Conservation (phyloP, 192 early-diverging fungal genomes). For the Coemansia sp. region DNA sequence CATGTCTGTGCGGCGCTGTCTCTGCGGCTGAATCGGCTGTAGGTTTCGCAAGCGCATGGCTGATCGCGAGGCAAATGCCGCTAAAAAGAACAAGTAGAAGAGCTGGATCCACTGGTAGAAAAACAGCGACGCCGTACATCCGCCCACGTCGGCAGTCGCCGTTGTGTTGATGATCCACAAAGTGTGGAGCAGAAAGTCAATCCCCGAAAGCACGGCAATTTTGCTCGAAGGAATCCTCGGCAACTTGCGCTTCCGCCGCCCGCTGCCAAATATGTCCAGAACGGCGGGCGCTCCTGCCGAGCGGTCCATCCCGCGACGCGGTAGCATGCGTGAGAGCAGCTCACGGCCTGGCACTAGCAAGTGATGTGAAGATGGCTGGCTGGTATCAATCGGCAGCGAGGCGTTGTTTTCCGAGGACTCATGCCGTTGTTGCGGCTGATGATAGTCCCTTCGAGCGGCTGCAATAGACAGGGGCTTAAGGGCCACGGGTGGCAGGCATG, state of each 20-base stretch:
- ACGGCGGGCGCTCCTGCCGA: background rate
- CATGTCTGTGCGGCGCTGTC: constrained; percentile 22
- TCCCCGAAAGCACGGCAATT: constrained; percentile 38
- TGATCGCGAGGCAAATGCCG: constrained; percentile 33
- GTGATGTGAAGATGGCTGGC: background rate
- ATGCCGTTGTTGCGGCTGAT: background rate
- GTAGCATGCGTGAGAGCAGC: background rate
- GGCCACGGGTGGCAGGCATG: background rate
- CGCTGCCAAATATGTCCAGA: constrained; percentile 11
- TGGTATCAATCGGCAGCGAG: background rate
- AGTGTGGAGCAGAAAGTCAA: constrained; percentile 37
- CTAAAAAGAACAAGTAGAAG: constrained; percentile 43
- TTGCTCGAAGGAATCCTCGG: constrained; percentile 44
- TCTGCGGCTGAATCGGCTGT: constrained; percentile 14
- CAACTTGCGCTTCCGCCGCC: constrained; percentile 5
- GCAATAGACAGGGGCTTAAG: background rate
- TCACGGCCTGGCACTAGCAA: background rate
- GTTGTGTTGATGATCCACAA: constrained; percentile 46
- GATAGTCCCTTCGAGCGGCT: background rate
- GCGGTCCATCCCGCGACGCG: background rate
- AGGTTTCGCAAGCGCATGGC: constrained; percentile 43
- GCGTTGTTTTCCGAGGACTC: background rate
- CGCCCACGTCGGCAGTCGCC: background rate
- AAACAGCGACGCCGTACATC: constrained; percentile 38
- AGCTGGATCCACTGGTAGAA: constrained; percentile 45